Percentiles rank a stretch among this genome's conserved stretches.
Evolutionary conservation across 495 filamentous ascomycete species (phyloP).

Genomic region (Filosporella fistucella): DNA sequence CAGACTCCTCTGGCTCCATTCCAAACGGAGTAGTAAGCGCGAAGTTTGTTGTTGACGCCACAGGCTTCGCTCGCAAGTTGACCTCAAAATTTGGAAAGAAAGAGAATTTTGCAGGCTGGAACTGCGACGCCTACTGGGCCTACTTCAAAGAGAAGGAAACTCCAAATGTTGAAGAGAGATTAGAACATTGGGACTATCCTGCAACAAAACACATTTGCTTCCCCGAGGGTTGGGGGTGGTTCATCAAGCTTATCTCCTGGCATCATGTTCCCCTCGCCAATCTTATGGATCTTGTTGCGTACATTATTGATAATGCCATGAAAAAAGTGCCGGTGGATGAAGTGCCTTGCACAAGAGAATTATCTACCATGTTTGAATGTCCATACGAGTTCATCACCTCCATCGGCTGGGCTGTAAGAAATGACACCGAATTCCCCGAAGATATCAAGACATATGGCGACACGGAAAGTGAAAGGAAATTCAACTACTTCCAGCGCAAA

Average conservation of each 20-base stretch:
- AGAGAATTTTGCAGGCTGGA: neutral
- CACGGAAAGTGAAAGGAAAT: neutral
- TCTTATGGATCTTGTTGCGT: neutral
- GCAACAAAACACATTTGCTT: neutral
- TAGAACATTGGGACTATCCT: neutral
- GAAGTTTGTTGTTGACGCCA: neutral
- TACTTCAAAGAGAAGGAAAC: neutral
- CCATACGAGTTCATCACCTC: neutral
- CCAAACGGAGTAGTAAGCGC: neutral
- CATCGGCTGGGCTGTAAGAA: neutral
- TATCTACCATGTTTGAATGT: neutral
- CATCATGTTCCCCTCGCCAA: neutral
- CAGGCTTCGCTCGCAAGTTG: neutral
- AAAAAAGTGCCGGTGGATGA: neutral
- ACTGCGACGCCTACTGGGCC: neutral
- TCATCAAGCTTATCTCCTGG: neutral
- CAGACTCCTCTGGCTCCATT: neutral
- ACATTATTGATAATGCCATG: neutral
- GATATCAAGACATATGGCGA: neutral
- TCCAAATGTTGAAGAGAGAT: neutral
- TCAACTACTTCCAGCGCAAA: neutral
- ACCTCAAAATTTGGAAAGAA: neutral
- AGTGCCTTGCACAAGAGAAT: neutral
- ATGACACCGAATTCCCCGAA: neutral
- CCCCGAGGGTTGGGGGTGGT: slow-evolving; percentile 1